These are phyloP conservation scores for Cutaneotrichosporon curvatum DNA, from an alignment of 1,284 basidiomycete genomes.

Conservation along the genomic window DNA sequence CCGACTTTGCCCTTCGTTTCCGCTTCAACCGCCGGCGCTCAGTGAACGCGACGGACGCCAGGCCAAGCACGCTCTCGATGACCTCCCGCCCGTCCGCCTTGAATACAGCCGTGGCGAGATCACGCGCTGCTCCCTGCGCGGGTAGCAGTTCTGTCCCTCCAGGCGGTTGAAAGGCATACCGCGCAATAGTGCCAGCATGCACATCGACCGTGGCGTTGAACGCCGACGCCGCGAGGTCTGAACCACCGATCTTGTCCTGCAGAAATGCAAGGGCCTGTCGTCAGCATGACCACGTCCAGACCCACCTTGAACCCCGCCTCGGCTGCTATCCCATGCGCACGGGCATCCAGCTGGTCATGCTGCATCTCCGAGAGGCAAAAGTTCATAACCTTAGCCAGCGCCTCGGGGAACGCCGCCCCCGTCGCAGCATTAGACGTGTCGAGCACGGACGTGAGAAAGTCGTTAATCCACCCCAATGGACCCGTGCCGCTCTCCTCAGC, in stretches of 20 bases:
- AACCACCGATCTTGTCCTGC: constrained; percentile 9
- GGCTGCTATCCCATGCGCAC: constrained; percentile 57
- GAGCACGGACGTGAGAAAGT: constrained; percentile 30
- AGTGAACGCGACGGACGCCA: constrained; percentile 24
- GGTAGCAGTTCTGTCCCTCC: constrained; percentile 20
- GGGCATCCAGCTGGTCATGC: constrained; percentile 57
- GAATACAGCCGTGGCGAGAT: constrained; percentile 42
- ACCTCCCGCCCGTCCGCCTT: constrained; percentile 37
- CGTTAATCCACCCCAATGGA: constrained; percentile 29
- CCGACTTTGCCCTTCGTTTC: constrained; percentile 9
- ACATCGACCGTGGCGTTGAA: constrained; percentile 38
- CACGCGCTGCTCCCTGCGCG: constrained; percentile 35
- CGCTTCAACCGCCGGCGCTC: constrained; percentile 22
- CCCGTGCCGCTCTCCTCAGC: neutral
- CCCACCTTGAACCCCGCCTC: constrained; percentile 58
- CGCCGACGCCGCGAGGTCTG: constrained; percentile 8
- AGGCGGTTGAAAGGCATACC: constrained; percentile 53
- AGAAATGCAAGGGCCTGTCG: constrained; percentile 16
- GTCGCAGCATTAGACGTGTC: constrained; percentile 23
- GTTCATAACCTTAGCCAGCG: constrained; percentile 62
- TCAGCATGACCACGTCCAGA: constrained; percentile 9
- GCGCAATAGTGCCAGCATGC: constrained; percentile 50
- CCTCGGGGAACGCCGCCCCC: constrained; percentile 56
- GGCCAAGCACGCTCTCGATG: constrained; percentile 26
- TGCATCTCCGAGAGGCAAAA: constrained; percentile 71